phyloP scores from a whole-genome alignment of 208 protist species.

The Wallacemonas collosoma region DNA sequence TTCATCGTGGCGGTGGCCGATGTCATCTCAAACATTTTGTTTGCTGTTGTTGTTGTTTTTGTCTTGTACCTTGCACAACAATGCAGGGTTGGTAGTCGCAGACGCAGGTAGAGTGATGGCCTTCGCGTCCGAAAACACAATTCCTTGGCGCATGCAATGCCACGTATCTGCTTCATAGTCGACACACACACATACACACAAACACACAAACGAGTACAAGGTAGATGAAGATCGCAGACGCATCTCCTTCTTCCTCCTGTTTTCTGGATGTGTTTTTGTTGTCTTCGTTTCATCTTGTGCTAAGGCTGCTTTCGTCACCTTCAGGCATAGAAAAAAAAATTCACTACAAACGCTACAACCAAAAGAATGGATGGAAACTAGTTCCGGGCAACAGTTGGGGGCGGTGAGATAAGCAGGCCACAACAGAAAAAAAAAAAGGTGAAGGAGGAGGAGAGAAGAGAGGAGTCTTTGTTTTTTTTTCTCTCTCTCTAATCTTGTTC shows the following conservation, averaged over 20 bases:
- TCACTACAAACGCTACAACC: conserved; percentile 17
- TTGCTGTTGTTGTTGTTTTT: not conserved
- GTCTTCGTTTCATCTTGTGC: not conserved
- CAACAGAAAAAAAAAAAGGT: conserved; percentile 18
- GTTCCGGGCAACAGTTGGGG: too few species aligned
- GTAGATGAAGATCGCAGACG: too few species aligned
- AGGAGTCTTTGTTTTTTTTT: conserved; percentile 9
- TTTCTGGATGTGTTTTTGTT: not conserved
- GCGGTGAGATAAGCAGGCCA: not conserved
- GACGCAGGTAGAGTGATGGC: not conserved
- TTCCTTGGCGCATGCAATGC: not conserved
- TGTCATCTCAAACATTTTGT: not conserved
- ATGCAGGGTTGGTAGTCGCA: not conserved
- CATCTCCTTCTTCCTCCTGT: too few species aligned
- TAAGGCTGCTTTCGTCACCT: conserved; percentile 5
- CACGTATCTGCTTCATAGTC: not conserved
- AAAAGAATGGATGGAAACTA: not conserved
- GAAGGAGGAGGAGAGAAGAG: conserved; percentile 1
- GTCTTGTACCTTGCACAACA: not conserved
- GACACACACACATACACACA: not conserved
- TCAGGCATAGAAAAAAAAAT: not conserved
- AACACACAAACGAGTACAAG: not conserved
- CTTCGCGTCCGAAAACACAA: not conserved
- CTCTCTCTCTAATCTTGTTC: not conserved
- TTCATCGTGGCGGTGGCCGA: too few species aligned